Base-by-base conservation (phyloP, 805 yeast genomes). In the Hanseniaspora nectarophila region DNA sequence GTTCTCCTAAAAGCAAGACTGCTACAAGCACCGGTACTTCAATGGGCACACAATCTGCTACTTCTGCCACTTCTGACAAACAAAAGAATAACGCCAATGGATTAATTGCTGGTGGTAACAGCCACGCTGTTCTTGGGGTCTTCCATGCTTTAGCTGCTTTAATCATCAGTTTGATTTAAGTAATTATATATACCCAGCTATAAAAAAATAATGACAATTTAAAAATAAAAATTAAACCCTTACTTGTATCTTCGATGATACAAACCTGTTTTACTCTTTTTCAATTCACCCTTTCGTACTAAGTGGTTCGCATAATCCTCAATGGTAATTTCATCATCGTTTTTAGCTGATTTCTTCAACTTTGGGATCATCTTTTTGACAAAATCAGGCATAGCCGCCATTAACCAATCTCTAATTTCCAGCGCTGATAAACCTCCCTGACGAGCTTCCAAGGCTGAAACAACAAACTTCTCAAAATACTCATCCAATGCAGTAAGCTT, bases 311-410 rank as follows among this genome's bases (percentile, higher is more conserved):
- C 18, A n/a, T 20, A 31, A 1, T 31, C 34, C 39, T 32, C 34
- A 28, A 32, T 32, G 9, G 29, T 32, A 8, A 31, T 21, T 13
- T 31, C 29, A n/a, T 33, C 18, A 3, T 10, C 40, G 6, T 12
- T 37, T 13, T 26, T 37, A 2, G 40, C 12, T 21, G 16, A 4
- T 15, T n/a, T 29, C 21, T 12, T 29, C 31, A 81, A 74, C 54
- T 75, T 68, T 13, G 66, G 70, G 5, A 69, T 60, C 2, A 77
- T 74, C 56, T 77, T 60, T 1, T 73, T 58, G 0, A 80, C 82
- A 42, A 78, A 64, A 55, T 80, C 80, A 3, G 75, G 75, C 24
- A 80, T 64, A 78, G 80, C 78, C 3, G 78, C 79, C 16, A 61
- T 63, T 28, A 81, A 70, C 57, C 72, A 76, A 0, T 81, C 75